Base-by-base conservation (phyloP, 768 basidiomycete species). In the Glaciozyma martinii region DNA sequence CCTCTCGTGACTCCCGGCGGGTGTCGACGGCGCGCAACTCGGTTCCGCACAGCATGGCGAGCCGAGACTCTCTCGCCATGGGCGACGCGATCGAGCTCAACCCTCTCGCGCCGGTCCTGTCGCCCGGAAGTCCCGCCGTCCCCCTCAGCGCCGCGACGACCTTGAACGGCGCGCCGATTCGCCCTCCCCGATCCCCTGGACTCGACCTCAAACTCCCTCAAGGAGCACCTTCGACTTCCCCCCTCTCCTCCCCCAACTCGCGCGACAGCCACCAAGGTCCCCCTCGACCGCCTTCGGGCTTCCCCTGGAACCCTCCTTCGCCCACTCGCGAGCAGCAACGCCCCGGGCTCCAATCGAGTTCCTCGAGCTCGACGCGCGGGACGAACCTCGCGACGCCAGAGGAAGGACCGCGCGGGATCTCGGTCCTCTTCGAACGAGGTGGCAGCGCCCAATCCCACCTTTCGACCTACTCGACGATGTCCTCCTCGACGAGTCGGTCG, bases 181-280 rank as follows among this genome's bases (percentile, higher is more conserved):
- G 73, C 25, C 73, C 73, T 10, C 68, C 71, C 30, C 70, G 73
- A 13, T 71, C 73, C 6, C 71, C 72, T 10, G 70, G 69, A 13
- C 65, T 74, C 47, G 72, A 74, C 58, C 61, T 74, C 7, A 65
- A 73, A 42, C 67, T 74, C 25, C 72, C 71, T 0, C 65, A 65
- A 42, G 33, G 60, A 1, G 33, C 62, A 2, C 43, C 66, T 15
- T 30, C 43, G 5, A 40, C 40, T 1, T 61, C 65, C 6, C 60
- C 65, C 9, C 23, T 66, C 42, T 53, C 65, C 30, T 63, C 66
- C 8, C 57, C 66, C 66, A 43, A 0, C 23, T 13, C 49, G 3
- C 61, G 5, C 57, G 65, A 44, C 40, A 50, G 27, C 47, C 37
- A 12, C 43, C 50, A 18, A 27, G 27, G 49, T 63, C 56, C 19